These are phyloP conservation scores for Diophrys sp. DNA, from an alignment of 73 alveolate species.

Conservation along the genomic window DNA sequence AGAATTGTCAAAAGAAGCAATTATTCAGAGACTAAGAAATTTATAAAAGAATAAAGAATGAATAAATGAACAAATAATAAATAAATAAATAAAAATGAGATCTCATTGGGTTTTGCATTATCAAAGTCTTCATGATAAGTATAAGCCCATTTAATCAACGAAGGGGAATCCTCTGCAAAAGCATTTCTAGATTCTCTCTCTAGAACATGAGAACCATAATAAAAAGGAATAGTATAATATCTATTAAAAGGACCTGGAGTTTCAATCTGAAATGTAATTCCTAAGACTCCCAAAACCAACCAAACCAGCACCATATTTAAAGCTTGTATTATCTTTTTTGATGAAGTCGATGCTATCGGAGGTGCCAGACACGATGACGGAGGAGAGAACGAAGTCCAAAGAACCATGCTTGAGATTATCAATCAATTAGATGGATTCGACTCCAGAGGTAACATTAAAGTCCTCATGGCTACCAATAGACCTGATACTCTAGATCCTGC, in stretches of 20 bases:
- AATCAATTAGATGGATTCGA: slow-evolving; percentile 99
- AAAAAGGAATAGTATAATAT: slow-evolving; percentile 43
- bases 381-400: slow-evolving; percentile 90
- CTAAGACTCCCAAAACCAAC: slow-evolving; percentile 15
- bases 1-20: too few species aligned
- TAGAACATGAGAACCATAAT: slow-evolving; percentile 27
- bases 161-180: slow-evolving; percentile 29
- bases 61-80: too few species aligned
- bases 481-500: slow-evolving; percentile 99
- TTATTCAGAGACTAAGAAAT: too few species aligned
- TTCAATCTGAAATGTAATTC: not conserved
- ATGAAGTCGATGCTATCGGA: slow-evolving; percentile 99
- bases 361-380: slow-evolving; percentile 99
- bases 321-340: slow-evolving; percentile 97
- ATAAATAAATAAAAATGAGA: too few species aligned
- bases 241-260: slow-evolving; percentile 42
- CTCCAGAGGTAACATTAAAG: slow-evolving; percentile 97
- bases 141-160: slow-evolving; percentile 38
- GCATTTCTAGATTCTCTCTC: slow-evolving; percentile 25
- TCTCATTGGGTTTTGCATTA: not conserved
- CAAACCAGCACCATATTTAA: too few species aligned
- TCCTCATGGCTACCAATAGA: slow-evolving; percentile 99
- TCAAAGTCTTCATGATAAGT: slow-evolving; percentile 24
- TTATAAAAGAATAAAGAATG: too few species aligned
- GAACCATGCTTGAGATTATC: slow-evolving; percentile 98